Conservation (phyloP, 2,329 filamentous ascomycete genomes). For the Penicillium verrucosum region DNA sequence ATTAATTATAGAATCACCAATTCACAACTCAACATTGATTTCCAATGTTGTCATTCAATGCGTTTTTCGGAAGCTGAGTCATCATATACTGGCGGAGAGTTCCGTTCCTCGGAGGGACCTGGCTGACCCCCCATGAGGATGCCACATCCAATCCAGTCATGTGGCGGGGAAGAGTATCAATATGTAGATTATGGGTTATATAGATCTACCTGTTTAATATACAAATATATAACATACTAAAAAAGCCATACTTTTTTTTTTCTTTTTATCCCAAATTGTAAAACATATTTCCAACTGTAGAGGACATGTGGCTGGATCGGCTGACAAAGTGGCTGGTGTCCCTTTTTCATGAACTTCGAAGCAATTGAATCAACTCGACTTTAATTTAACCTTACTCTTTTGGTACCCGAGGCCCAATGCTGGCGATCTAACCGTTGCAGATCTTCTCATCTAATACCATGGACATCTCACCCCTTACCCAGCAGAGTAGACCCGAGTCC, state of each 20-base stretch:
- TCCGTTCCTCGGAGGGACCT: constrained; percentile 8
- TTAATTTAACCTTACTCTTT: constrained; percentile 2
- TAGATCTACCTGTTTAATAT: not conserved
- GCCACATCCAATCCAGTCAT: constrained; percentile 3
- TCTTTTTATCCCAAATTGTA: not conserved
- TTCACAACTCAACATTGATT: not conserved
- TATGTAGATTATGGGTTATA: not conserved
- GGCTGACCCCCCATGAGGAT: not conserved
- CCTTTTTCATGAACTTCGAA: constrained; percentile 11
- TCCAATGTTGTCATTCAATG: not conserved
- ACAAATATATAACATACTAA: not conserved
- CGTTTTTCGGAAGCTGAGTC: constrained; percentile 24
- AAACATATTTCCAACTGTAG: constrained; percentile 4
- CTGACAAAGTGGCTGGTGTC: constrained; percentile 30
- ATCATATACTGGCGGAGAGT: not conserved
- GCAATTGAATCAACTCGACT: constrained; percentile 11
- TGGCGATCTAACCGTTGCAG: constrained; percentile 17
- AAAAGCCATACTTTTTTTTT: not conserved
- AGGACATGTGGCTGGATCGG: constrained; percentile 30
- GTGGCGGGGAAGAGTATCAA: constrained; percentile 1
- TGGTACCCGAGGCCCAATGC: constrained; percentile 12
- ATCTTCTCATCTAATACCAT: constrained; percentile 47
- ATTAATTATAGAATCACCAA: not conserved
- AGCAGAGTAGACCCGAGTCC: constrained; percentile 81
- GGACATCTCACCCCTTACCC: constrained; percentile 90